A percentile compares a stretch with the other conserved stretches of the same genome.
These are phyloP conservation scores for Picocystis salinarum DNA, from an alignment of 139 green algal genomes.

Conservation along the genomic window DNA sequence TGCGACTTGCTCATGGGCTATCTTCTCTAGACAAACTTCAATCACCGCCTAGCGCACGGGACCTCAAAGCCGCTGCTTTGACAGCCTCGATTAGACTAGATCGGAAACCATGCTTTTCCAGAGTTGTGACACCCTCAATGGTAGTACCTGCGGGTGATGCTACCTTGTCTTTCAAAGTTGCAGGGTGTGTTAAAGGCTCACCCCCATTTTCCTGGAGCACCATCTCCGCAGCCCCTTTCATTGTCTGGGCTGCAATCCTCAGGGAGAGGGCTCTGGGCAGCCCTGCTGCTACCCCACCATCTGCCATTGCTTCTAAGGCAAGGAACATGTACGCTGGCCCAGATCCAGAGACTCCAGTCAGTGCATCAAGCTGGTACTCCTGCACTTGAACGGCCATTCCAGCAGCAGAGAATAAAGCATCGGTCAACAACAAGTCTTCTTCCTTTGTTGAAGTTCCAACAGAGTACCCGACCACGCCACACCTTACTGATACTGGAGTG, in stretches of 20 bases:
- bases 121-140: neutral
- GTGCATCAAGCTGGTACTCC: neutral
- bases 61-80: neutral
- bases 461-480: neutral
- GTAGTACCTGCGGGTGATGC: neutral
- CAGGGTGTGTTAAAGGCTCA: conserved; percentile 1
- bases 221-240: conserved; percentile 7
- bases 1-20: too few relatives aligned
- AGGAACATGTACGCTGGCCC: conserved; percentile 7
- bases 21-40: too few relatives aligned
- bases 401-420: neutral
- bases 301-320: conserved; percentile 4
- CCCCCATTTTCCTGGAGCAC: conserved; percentile 2
- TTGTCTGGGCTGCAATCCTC: conserved; percentile 4
- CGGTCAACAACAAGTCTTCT: neutral
- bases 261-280: conserved; percentile 3
- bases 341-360: neutral
- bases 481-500: neutral
- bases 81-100: neutral
- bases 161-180: conserved; percentile 1
- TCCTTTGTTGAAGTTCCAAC: neutral
- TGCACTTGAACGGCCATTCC: neutral
- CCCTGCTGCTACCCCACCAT: conserved; percentile 4
- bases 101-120: neutral
- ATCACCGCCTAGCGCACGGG: neutral